These are phyloP conservation scores for Colletotrichum eremochloae DNA, from an alignment of 2,329 filamentous ascomycete species.

Conservation along the genomic window DNA sequence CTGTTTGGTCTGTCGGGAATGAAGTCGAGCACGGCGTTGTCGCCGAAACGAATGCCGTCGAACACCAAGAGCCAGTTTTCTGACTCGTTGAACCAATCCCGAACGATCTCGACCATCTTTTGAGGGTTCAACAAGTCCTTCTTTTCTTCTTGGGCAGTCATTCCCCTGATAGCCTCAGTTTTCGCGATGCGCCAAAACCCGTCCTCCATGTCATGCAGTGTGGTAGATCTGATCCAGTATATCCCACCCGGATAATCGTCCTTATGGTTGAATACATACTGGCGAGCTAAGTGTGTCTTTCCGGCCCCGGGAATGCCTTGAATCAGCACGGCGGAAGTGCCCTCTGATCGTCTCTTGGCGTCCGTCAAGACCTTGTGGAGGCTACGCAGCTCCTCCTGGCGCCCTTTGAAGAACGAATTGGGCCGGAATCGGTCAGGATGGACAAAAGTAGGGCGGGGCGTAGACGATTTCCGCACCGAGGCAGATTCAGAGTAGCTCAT, in stretches of 20 bases:
- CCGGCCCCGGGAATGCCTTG: slow-evolving; percentile 75
- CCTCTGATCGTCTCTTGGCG: slow-evolving; percentile 65
- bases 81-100: slow-evolving; percentile 71
- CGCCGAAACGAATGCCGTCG: slow-evolving; percentile 74
- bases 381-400: slow-evolving; percentile 67
- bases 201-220: slow-evolving; percentile 68
- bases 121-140: slow-evolving; percentile 55
- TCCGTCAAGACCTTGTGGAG: slow-evolving; percentile 73
- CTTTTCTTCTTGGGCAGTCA: slow-evolving; percentile 51
- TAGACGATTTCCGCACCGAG: not conserved
- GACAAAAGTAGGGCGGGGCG: slow-evolving; percentile 51
- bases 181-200: slow-evolving; percentile 77
- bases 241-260: slow-evolving; percentile 73
- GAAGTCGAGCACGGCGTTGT: slow-evolving; percentile 68
- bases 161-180: slow-evolving; percentile 63
- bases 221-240: slow-evolving; percentile 78
- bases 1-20: slow-evolving; percentile 75
- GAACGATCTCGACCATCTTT: slow-evolving; percentile 69
- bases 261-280: slow-evolving; percentile 74
- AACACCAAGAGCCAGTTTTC: slow-evolving; percentile 77
- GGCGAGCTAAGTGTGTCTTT: slow-evolving; percentile 76
- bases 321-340: slow-evolving; percentile 74
- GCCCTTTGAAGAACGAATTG: slow-evolving; percentile 74
- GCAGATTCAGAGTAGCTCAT: not conserved
- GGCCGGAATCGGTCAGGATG: slow-evolving; percentile 71